phyloP scores from a whole-genome alignment of 2,329 filamentous ascomycete species.

The Colletotrichum godetiae region DNA sequence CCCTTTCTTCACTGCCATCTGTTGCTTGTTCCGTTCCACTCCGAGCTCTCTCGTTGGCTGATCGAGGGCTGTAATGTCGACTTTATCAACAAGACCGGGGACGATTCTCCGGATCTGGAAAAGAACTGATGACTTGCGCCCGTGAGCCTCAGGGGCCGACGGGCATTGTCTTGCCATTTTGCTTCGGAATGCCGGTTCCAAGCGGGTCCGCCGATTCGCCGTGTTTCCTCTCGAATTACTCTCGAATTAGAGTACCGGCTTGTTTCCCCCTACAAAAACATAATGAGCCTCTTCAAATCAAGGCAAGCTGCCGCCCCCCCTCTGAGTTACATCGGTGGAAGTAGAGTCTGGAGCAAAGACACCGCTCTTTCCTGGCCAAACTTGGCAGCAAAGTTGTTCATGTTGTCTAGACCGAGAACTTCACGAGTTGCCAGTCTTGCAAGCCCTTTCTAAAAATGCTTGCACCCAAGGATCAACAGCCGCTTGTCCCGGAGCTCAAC shows the following conservation, averaged over 20 bases:
- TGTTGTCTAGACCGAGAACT: background rate
- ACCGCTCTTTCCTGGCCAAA: background rate
- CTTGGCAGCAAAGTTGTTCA: background rate
- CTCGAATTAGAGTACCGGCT: background rate
- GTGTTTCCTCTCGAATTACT: background rate
- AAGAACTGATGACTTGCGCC: slow-evolving; percentile 15
- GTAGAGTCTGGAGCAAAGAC: background rate
- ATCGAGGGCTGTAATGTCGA: background rate
- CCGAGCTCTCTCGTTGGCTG: background rate
- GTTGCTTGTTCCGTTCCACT: background rate
- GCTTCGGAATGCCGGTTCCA: background rate
- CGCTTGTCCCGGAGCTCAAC: background rate
- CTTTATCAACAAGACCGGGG: background rate
- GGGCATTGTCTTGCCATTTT: background rate
- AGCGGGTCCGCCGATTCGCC: background rate
- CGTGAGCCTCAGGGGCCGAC: slow-evolving; percentile 11
- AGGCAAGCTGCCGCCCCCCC: background rate
- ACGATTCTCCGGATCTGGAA: slow-evolving; percentile 9
- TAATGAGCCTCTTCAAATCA: too few species aligned
- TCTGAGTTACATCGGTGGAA: background rate
- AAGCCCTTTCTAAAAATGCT: background rate
- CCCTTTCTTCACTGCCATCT: slow-evolving; percentile 1
- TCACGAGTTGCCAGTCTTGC: background rate
- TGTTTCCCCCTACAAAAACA: too few species aligned
- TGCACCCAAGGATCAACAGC: background rate